Evolutionary conservation across 2,329 filamentous ascomycete species (phyloP), one percentile per base, ranked within the genome.

Genomic region (Ophiosphaerella korrae): DNA sequence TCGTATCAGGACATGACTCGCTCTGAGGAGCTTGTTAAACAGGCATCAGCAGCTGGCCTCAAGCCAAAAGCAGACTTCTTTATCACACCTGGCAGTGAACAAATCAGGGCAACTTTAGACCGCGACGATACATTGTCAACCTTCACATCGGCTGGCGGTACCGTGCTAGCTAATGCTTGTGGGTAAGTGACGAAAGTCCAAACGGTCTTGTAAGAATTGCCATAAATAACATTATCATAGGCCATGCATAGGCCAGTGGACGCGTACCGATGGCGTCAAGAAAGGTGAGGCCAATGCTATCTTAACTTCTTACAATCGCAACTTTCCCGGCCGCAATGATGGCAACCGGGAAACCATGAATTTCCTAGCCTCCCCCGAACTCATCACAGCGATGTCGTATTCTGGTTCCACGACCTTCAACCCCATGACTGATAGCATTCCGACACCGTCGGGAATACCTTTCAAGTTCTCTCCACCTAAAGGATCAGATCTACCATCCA

Each of bases 1-100:
- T 97, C 94, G 2, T 99, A 97, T 74, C 89, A 97, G 77, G 94
- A 99, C 73, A 99, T 99, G 94, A 95, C 92, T 32, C 88, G 93
- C 55, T 90, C 92, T 12, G 93, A 97, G 77, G 86, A 92, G 69
- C 84, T 99, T 49, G 90, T 97, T 51, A 92, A 93, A 75, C 92
- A 97, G 74, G 94, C 94, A 8, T 83, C 87, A 45, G 86, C 87
- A 52, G 94, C 92, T n/a, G 94, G 94, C 13, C 80, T 99, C 53
- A 90, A 91, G 78, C 92, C 94, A 34, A 90, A 88, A 66, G 86
- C 90, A 2, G 89, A 92, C 70, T 97, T 99, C 77, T 97, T 96
- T 77, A 89, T 99, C 69, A 97, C 94, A 0, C 94, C 94, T 1
- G 94, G 94, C 35, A 96, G 91, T 70, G 94, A 99, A 77, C 92